phyloP scores from a whole-genome alignment of 2,329 filamentous ascomycete species.

The Teratosphaeria zuluensis region DNA sequence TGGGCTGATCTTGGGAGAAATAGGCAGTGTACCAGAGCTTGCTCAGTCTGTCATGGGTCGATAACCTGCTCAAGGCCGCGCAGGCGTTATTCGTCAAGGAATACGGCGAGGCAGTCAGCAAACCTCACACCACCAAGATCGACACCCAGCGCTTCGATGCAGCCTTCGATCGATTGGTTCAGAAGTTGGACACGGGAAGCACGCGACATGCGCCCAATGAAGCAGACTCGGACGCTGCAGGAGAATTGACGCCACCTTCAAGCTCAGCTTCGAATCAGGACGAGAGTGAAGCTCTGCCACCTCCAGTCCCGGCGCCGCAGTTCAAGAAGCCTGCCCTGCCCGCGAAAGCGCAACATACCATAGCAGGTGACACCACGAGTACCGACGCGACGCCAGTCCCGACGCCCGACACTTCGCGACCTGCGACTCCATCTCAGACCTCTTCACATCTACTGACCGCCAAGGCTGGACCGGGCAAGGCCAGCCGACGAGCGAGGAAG shows the following conservation, averaged over 20 bases:
- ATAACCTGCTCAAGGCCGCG: slow-evolving; percentile 91
- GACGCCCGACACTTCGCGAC: slow-evolving; percentile 68
- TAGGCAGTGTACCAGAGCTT: slow-evolving; percentile 95
- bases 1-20: background rate
- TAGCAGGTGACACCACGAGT: slow-evolving; percentile 37
- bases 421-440: slow-evolving; percentile 53
- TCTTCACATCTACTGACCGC: slow-evolving; percentile 58
- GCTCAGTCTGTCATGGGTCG: slow-evolving; percentile 91
- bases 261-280: slow-evolving; percentile 40
- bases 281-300: slow-evolving; percentile 43
- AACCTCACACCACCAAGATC: slow-evolving; percentile 60
- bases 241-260: slow-evolving; percentile 44
- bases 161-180: slow-evolving; percentile 89
- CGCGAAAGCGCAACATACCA: slow-evolving; percentile 1
- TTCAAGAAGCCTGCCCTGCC: slow-evolving; percentile 37
- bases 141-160: slow-evolving; percentile 74
- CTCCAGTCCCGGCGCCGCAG: slow-evolving; percentile 36
- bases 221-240: slow-evolving; percentile 20
- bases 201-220: slow-evolving; percentile 16
- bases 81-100: slow-evolving; percentile 83
- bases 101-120: slow-evolving; percentile 74
- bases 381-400: slow-evolving; percentile 59
- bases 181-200: slow-evolving; percentile 57
- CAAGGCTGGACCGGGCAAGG: slow-evolving; percentile 66
- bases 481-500: slow-evolving; percentile 73